These are phyloP conservation scores for Eutrema heterophyllum DNA, from an alignment of 345 rosid species.

Conservation along the genomic window DNA sequence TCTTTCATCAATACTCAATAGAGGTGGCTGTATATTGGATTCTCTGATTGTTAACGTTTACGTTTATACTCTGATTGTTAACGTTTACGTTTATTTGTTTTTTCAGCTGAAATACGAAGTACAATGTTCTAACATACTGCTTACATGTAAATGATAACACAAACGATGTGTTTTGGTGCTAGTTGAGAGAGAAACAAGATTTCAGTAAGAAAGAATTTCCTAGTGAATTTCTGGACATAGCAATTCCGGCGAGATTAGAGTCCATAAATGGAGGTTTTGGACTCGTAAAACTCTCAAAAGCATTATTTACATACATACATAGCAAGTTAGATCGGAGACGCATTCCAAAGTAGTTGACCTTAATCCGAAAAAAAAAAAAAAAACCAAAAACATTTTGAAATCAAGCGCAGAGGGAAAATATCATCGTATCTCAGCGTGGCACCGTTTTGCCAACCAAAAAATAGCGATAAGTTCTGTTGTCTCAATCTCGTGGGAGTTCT, in stretches of 20 bases:
- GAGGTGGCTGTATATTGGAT: too few species aligned
- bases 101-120: too few species aligned
- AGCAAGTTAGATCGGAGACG: not conserved
- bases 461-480: not conserved
- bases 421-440: slow-evolving; percentile 11
- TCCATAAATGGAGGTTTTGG: not conserved
- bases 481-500: not conserved
- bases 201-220: not conserved
- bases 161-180: not conserved
- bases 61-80: too few species aligned
- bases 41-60: too few species aligned
- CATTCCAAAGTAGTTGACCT: not conserved
- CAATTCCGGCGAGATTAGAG: not conserved
- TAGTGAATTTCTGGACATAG: not conserved
- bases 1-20: not conserved
- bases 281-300: not conserved
- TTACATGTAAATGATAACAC: not conserved
- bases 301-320: slow-evolving; percentile 4
- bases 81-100: too few species aligned
- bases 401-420: not conserved
- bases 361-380: not conserved
- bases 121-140: too few species aligned
- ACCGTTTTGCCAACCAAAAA: slow-evolving; percentile 19
- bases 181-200: not conserved
- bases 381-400: not conserved